Evolutionary conservation across 2,329 filamentous ascomycete genomes (phyloP), one percentile per base, ranked within the genome.

Genomic region (Waltergamsia citrina): DNA sequence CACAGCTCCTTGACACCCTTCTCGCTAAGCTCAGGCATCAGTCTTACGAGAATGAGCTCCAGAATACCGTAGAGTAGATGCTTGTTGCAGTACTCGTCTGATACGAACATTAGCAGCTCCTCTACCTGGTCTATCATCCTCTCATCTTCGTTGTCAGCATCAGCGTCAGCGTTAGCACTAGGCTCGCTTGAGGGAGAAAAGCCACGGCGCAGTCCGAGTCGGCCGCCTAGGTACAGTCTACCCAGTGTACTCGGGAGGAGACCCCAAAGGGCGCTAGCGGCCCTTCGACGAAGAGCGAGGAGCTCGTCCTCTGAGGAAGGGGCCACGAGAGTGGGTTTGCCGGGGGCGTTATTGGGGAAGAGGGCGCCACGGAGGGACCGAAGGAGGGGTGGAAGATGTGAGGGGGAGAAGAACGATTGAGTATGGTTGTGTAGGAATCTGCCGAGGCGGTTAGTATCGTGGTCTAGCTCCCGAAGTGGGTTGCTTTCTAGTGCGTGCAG

Each of bases 1-100:
- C 83, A 75, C 36, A 94, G 58, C 48, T 86, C 83, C 36, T 68
- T 65, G 20, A 85, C 71, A 24, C 78, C 76, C 52, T 74, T 78
- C 47, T 85, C 81, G 35, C 69, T 69, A 47, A 96, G 55, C 60
- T 98, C 92, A 5, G 92, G 92, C 51, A 94, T 74, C 41, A 96
- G 57, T 43, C 81, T 76, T 37, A 86, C 73, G n/a, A 95, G 65
- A 3, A 94, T 54, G 38, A 90, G 60, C 60, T 98, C 92, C 22
- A 96, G 61, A 31, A 92, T 67, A 29, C 76, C 69, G 51, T 94
- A 94, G 45, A 94, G 64, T 21, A 96, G 63, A 60, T 95, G 87
- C 62, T 88, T 93, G 60, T 98, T 98, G 59, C 87, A 81, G 60
- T 94, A 94, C 33, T 72, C 67, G 57, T 95, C 87, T 12, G 73